Conservation (phyloP, 441 rosid genomes). For the Pelargonium cotyledonis region DNA sequence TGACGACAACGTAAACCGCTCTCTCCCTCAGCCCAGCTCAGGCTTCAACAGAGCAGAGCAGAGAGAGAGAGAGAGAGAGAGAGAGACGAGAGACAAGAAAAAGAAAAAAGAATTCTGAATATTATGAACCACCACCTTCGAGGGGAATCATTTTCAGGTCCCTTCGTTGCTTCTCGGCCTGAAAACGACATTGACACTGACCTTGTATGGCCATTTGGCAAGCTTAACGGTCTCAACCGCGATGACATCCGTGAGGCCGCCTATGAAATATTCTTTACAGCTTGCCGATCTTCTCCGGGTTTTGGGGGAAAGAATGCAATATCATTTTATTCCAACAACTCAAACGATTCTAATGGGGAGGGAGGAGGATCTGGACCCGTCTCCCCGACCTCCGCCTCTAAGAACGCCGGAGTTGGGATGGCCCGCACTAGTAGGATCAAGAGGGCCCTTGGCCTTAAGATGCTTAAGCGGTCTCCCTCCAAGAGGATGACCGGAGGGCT, state of each 20-base stretch:
- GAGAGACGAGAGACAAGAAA: no score
- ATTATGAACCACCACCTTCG: conserved; percentile 47
- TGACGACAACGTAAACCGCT: not conserved
- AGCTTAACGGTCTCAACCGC: conserved; percentile 45
- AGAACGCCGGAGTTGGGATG: conserved; percentile 47
- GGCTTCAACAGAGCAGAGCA: not conserved
- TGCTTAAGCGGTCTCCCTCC: conserved; percentile 65
- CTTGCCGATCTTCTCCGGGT: conserved; percentile 83
- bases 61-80: not conserved
- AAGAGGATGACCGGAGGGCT: conserved; percentile 50
- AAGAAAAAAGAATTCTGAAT: no score
- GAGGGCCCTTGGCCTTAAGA: conserved; percentile 63
- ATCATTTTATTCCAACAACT: conserved; percentile 38
- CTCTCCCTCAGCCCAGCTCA: not conserved
- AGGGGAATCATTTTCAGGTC: conserved; percentile 44
- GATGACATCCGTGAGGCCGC: conserved; percentile 75
- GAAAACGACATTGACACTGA: conserved; percentile 29
- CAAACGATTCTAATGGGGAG: conserved; percentile 27
- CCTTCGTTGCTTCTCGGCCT: conserved; percentile 22
- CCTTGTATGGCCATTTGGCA: conserved; percentile 66
- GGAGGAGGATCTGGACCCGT: conserved; percentile 38
- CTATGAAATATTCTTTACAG: conserved; percentile 82
- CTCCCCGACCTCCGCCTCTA: conserved; percentile 31
- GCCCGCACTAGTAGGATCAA: conserved; percentile 68
- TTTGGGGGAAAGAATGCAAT: conserved; percentile 66